Conservation (phyloP, 805 yeast species). For the Yarrowia sp. region DNA sequence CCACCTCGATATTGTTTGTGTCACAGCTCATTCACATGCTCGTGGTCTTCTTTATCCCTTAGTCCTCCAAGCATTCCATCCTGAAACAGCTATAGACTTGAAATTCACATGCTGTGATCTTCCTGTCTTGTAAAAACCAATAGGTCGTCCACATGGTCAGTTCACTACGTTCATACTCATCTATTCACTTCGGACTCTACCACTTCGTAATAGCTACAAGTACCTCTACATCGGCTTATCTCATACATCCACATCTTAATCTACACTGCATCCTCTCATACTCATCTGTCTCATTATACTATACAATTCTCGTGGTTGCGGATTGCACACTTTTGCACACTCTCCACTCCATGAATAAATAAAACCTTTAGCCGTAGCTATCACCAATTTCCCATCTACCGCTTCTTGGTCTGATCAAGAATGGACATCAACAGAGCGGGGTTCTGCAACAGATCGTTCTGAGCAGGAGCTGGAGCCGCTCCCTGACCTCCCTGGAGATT, state of each 20-base stretch:
- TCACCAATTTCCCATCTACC: background rate
- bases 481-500: background rate
- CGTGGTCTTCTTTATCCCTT: too few species aligned
- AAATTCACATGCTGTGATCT: background rate
- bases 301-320: background rate
- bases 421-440: conserved; percentile 23
- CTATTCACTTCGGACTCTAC: too few species aligned
- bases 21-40: too few species aligned
- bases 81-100: too few species aligned
- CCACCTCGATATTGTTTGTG: too few species aligned
- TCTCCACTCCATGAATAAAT: conserved; percentile 1
- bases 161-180: too few species aligned
- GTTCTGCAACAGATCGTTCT: conserved; percentile 15
- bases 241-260: too few species aligned
- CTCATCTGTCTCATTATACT: conserved; percentile 9
- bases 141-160: too few species aligned
- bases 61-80: too few species aligned
- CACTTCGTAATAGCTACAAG: too few species aligned
- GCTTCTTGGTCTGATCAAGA: conserved; percentile 30
- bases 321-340: background rate
- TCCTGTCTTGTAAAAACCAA: background rate
- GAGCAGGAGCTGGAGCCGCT: background rate
- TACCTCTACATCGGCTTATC: too few species aligned
- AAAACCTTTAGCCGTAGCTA: background rate
- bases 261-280: background rate